Base-by-base conservation (phyloP, 129 eudicot species). In the Helichrysum umbraculigerum region DNA sequence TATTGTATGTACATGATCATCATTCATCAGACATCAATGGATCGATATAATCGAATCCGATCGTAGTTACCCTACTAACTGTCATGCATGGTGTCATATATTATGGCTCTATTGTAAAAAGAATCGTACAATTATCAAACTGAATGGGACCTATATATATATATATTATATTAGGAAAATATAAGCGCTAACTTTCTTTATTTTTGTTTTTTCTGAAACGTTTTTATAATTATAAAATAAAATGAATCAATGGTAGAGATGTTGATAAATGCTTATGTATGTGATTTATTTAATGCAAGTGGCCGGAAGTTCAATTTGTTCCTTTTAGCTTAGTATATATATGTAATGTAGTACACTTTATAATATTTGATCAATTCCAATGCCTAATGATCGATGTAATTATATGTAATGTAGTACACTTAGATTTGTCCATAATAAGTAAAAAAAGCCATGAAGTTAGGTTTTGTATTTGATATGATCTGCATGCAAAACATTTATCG, bases 21-120 rank as follows among this genome's bases (percentile, higher is more conserved):
- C 7, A 57, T 0, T 25, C 28, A 56, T 21, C 7, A 57, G 4
- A 59, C 33, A 59, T 15, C 3, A 4, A 62, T 14, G 41, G 7
- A 29, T 11, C n/a, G 29, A 29, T 62, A 11, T 29, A 0, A 25
- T 25, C 28, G 6, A 62, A 33, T 33, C n/a, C 66, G n/a, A 61
- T 34, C 29, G 44, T 29, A 29, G 41, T 29, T 64, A 47, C 72
- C 72, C 52, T 47, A 76, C 73, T 51, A 21, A 54, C 35, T 70
- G 76, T 70, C 81, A 78, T 70, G 71, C 54, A 70, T 21, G 62
- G 82, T 42, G 76, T 70, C 81, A 78, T 70, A 17, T 29, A 30
- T 10, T 14, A 44, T 78, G 70, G 60, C 41, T 29, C 47, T 69
- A 78, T 8, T 69, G 33, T n/a, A 39, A 68, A 47, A 12, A 17